Base-by-base conservation (phyloP, 768 basidiomycete genomes). In the Mycena polygramma region DNA sequence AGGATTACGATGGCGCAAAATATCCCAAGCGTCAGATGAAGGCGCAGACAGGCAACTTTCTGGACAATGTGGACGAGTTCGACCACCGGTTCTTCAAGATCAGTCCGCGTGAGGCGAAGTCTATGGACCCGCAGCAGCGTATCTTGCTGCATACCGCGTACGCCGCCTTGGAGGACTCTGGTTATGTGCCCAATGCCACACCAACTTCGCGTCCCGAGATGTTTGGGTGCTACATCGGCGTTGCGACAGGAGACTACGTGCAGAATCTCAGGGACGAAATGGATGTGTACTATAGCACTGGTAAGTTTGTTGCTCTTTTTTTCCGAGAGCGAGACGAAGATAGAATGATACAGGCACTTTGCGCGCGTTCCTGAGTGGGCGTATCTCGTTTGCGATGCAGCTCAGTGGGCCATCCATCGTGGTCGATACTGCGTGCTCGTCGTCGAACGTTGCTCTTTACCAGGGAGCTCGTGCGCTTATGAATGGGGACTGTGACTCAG, bases 71-170 rank as follows among this genome's bases (percentile, higher is more conserved):
- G 37, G 88, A 87, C 70, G 82, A 83, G 57, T 94, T 94, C 73
- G 93, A 94, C 76, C 83, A 92, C 76, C 83, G 80, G 77, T 92
- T 92, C 76, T 94, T 94, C 83, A 88, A 86, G 51, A 87, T 92
- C 53, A 91, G 89, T 48, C 92, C 93, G 2, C 87, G 92, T 7
- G 92, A 94, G 78, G 92, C 93, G 17, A 87, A 81, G 69, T 88
- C 83, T 77, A 93, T 93, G 91, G 91, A 93, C 75, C 92, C 93
- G 10, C 92, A 93, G 72, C 92, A 93, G 70, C 86, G 92, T 6
- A 73, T 94, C 41, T 80, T 94, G 7, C 83, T 94, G 19, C 91
- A 91, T 46, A 84, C 87, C 4, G 90, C 90, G 7, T 87, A 92
- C 63, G 86, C 91, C 64, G 92, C 92, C 0, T 81, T 94, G 6